These are phyloP conservation scores for Fusarium illudens DNA, from an alignment of 2,329 filamentous ascomycete genomes.

Conservation along the genomic window DNA sequence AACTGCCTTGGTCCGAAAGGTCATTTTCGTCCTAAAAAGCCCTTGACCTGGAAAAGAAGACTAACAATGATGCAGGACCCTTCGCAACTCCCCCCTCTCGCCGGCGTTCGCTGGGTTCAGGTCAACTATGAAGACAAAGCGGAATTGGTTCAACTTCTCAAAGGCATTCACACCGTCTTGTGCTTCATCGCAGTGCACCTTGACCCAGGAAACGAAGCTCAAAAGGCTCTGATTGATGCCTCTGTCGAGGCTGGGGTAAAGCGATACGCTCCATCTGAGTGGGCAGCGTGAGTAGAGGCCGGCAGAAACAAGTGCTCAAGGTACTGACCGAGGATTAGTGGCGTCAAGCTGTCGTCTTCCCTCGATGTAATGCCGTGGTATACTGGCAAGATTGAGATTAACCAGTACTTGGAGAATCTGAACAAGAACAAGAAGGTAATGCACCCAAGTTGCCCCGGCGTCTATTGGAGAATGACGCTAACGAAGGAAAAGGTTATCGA, in stretches of 20 bases:
- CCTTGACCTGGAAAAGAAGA: not conserved
- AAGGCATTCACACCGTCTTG: slow-evolving; percentile 59
- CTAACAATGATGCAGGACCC: slow-evolving; percentile 4
- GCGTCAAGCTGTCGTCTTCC: slow-evolving; percentile 6
- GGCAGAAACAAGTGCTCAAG: not conserved
- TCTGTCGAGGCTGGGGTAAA: slow-evolving; percentile 66
- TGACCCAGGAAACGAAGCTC: slow-evolving; percentile 50
- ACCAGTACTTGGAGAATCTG: slow-evolving; percentile 58
- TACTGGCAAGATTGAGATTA: slow-evolving; percentile 57
- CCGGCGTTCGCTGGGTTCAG: slow-evolving; percentile 50
- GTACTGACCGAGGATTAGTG: not conserved
- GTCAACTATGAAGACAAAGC: slow-evolving; percentile 55
- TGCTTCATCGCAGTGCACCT: slow-evolving; percentile 55
- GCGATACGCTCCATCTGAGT: slow-evolving; percentile 69
- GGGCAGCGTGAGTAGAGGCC: slow-evolving; percentile 46
- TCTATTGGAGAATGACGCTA: not conserved
- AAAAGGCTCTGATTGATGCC: slow-evolving; percentile 67
- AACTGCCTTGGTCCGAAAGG: slow-evolving; percentile 16
- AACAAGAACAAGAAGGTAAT: slow-evolving; percentile 56
- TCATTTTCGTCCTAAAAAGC: not conserved
- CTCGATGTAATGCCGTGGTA: slow-evolving; percentile 57
- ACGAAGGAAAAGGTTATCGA: slow-evolving; percentile 54
- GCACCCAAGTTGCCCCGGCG: not conserved
- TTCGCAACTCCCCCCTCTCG: not conserved
- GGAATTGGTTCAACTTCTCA: slow-evolving; percentile 49